phyloP scores from a whole-genome alignment of 2,329 filamentous ascomycete genomes.

The Cladosporium sphaerospermum region DNA sequence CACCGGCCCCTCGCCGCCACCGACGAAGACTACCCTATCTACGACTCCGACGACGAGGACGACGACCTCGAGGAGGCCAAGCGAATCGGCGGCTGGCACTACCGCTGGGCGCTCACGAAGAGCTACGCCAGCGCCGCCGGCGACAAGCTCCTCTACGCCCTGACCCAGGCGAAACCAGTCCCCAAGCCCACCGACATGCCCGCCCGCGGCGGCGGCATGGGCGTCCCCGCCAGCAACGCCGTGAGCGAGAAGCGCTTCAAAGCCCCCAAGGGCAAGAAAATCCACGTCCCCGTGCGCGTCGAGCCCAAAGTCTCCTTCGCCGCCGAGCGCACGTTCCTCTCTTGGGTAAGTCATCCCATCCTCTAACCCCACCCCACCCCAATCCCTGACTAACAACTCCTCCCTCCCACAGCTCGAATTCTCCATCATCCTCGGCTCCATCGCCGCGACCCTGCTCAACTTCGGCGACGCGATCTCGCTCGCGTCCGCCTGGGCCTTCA shows the following conservation, averaged over 20 bases:
- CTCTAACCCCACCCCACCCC: not conserved
- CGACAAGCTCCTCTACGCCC: constrained; percentile 27
- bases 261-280: constrained; percentile 75
- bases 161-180: constrained; percentile 31
- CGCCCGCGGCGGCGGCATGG: constrained; percentile 34
- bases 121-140: constrained; percentile 46
- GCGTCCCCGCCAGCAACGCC: constrained; percentile 34
- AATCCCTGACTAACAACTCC: not conserved
- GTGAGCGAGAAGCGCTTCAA: constrained; percentile 50
- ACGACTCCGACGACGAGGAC: constrained; percentile 77
- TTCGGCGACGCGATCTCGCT: constrained; percentile 64
- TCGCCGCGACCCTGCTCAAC: constrained; percentile 77
- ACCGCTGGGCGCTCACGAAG: constrained; percentile 52
- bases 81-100: constrained; percentile 68
- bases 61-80: constrained; percentile 73
- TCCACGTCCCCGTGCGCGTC: constrained; percentile 90
- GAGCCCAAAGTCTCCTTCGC: constrained; percentile 98
- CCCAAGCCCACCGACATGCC: constrained; percentile 41
- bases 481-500: constrained; percentile 62
- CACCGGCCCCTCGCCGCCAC: constrained; percentile 50
- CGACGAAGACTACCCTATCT: constrained; percentile 71
- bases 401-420: constrained; percentile 67
- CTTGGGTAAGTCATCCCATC: constrained; percentile 60
- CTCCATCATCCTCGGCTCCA: constrained; percentile 85
- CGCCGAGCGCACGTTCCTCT: constrained; percentile 89